A percentile compares a stretch with the other conserved stretches of the same genome.
These are phyloP conservation scores for Monosporascus ibericus DNA, from an alignment of 2,329 filamentous ascomycete species.

Conservation along the genomic window DNA sequence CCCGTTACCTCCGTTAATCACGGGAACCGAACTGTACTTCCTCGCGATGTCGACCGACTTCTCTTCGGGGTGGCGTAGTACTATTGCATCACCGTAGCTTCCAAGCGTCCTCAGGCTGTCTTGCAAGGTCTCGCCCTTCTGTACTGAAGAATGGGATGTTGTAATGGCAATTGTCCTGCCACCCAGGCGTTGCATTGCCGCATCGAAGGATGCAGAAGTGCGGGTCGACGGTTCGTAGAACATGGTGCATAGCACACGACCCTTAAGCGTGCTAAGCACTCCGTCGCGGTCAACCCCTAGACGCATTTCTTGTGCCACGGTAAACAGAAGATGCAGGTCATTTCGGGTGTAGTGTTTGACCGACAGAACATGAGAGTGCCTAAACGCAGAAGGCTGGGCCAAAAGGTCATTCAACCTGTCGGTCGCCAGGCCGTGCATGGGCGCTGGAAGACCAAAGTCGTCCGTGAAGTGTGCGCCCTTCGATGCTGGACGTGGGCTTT, in stretches of 20 bases:
- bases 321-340: constrained; percentile 90
- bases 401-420: constrained; percentile 67
- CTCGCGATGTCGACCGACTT: constrained; percentile 73
- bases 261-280: constrained; percentile 78
- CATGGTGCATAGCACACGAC: constrained; percentile 80
- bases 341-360: constrained; percentile 84
- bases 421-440: constrained; percentile 45
- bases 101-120: constrained; percentile 90
- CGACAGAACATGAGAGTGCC: constrained; percentile 82
- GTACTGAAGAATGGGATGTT: constrained; percentile 77
- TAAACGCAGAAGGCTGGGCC: constrained; percentile 72
- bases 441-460: constrained; percentile 39
- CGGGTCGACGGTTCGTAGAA: constrained; percentile 98
- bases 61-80: constrained; percentile 89
- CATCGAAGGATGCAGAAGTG: constrained; percentile 92
- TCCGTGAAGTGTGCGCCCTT: constrained; percentile 28
- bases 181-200: constrained; percentile 96
- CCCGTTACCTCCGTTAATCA: constrained; percentile 97
- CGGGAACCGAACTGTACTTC: constrained; percentile 81
- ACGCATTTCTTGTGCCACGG: constrained; percentile 95
- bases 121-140: constrained; percentile 91
- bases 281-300: constrained; percentile 89
- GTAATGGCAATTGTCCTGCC: constrained; percentile 78
- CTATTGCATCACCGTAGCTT: constrained; percentile 90
- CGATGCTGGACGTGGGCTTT: constrained; percentile 17